A percentile compares a stretch with the other conserved stretches of the same genome.
These are phyloP conservation scores for Beauveria caledonica DNA, from an alignment of 2,329 filamentous ascomycete species.

Conservation along the genomic window DNA sequence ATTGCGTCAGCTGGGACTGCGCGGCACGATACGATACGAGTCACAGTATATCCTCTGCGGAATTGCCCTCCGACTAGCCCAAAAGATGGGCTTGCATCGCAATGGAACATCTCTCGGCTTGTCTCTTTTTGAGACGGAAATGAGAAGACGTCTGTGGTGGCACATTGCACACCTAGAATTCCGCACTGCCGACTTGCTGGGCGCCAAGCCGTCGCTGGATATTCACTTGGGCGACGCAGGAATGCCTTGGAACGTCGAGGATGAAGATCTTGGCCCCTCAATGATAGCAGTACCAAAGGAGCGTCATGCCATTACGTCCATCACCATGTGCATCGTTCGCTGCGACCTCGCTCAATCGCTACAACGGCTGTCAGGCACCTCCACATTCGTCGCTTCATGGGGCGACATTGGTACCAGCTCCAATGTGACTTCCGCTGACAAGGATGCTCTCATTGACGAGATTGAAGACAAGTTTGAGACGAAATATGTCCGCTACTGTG, in stretches of 20 bases:
- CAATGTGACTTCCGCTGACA: background rate
- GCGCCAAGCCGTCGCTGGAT: conserved; percentile 4
- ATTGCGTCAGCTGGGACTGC: conserved; percentile 8
- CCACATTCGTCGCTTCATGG: background rate
- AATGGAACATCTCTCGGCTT: background rate
- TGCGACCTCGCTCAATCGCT: conserved; percentile 4
- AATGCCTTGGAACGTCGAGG: conserved; percentile 4
- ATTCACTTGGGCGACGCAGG: conserved; percentile 2
- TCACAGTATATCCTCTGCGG: conserved; percentile 12
- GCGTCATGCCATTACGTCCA: conserved; percentile 5
- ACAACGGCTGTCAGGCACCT: background rate
- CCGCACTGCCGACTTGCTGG: conserved; percentile 6
- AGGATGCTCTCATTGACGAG: conserved; percentile 4
- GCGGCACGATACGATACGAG: conserved; percentile 5
- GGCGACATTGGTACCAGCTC: background rate
- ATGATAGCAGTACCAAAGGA: conserved; percentile 8
- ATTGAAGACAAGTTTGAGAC: conserved; percentile 11
- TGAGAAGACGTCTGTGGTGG: conserved; percentile 11
- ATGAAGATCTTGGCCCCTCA: conserved; percentile 6
- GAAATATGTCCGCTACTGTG: conserved; percentile 14
- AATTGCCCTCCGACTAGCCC: conserved; percentile 29
- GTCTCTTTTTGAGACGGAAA: conserved; percentile 9
- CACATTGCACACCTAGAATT: conserved; percentile 9
- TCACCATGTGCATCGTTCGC: conserved; percentile 7
- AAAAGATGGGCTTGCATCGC: conserved; percentile 21